phyloP scores from a whole-genome alignment of 2,329 filamentous ascomycete genomes.

The Botrytis byssoidea region DNA sequence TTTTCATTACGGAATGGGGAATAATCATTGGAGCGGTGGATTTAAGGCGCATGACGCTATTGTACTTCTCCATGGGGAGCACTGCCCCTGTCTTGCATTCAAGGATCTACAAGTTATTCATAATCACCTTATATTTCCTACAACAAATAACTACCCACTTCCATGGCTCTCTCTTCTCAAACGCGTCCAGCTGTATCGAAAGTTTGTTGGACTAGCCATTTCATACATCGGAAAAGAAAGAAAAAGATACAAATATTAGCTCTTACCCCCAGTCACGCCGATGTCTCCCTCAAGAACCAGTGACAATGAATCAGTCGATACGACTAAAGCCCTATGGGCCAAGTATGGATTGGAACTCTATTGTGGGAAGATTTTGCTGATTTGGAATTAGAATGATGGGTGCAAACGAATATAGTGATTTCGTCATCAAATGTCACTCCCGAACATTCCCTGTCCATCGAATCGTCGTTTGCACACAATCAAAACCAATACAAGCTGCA shows the following conservation, averaged over 20 bases:
- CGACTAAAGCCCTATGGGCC: neutral
- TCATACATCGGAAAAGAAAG: neutral
- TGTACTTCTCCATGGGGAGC: constrained; percentile 13
- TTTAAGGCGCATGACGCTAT: neutral
- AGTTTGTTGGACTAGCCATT: neutral
- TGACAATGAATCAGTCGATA: neutral
- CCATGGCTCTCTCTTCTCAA: neutral
- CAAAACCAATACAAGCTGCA: constrained; percentile 25
- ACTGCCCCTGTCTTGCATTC: neutral
- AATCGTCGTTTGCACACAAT: constrained; percentile 28
- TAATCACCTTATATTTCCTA: neutral
- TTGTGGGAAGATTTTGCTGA: neutral
- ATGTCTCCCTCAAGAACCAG: neutral
- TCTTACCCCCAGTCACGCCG: neutral
- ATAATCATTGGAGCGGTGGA: neutral
- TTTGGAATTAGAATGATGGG: constrained; percentile 2
- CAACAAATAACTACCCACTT: neutral
- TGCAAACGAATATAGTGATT: constrained; percentile 25
- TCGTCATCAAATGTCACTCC: constrained; percentile 26
- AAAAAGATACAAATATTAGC: neutral
- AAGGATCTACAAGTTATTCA: neutral
- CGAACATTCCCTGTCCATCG: constrained; percentile 29
- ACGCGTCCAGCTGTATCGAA: neutral
- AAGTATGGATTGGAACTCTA: neutral
- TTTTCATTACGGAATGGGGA: constrained; percentile 13